Evolutionary conservation across 2,329 filamentous ascomycete species (phyloP), one percentile per base, ranked within the genome.

Genomic region (Trichocomaceae sp.): DNA sequence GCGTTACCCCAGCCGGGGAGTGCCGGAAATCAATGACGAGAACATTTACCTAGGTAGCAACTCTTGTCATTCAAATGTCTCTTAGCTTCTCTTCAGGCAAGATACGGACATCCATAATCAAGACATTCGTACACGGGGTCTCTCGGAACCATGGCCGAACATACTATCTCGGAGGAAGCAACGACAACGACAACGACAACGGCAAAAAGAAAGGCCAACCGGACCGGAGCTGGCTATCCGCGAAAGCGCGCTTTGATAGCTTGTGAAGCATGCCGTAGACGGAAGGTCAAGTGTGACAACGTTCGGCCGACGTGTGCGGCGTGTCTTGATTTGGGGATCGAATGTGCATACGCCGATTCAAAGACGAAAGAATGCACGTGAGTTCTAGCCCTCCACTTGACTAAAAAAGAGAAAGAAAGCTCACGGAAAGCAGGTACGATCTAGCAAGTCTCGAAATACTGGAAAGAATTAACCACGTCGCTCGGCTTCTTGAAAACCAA

Each of bases 241-340:
- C 19, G 49, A 4, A 52, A 52, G 49, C 37, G 49, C 15, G 22
- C 49, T 12, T 15, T 52, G 15, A 33, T 35, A 6, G 49, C 49
- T 3, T 52, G 49, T 23, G 22, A 52, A 39, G 19, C 39, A 45
- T 52, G 49, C 31, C 49, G 49, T n/a, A 42, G 37, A 19, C 37
- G 49, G 13, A 52, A 52, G 49, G 39, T 35, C 22, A 52, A 52
- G 23, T 52, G 49, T n/a, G 49, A 52, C 23, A 52, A 52, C 31
- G 39, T 44, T 10, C 49, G 49, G 22, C 49, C 49, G 19, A 52
- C 37, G n/a, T 52, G 49, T 35, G 22, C 13, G 10, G 23, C 17
- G 19, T 52, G 49, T 23, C 22, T 15, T 33, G 41, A 45, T 33
- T 33, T 52, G 20, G 49, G 22, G 8, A 35, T 22, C 1, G 19